These are phyloP conservation scores for Peterozyma xylosa DNA, from an alignment of 805 yeast species.

Conservation along the genomic window DNA sequence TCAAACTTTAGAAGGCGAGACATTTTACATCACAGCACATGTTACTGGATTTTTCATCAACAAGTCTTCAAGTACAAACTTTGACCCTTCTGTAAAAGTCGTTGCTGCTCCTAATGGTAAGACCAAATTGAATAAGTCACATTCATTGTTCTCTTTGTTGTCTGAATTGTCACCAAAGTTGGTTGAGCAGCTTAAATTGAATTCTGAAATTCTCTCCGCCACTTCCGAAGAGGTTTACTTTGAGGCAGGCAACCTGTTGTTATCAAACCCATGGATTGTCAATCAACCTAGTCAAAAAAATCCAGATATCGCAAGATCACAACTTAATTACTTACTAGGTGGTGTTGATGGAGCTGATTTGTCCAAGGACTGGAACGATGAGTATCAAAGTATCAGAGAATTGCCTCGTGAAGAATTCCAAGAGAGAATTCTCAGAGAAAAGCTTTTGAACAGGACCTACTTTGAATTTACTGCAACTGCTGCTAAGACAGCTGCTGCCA, in stretches of 20 bases:
- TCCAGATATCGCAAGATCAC: constrained; percentile 59
- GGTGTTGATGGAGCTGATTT: constrained; percentile 55
- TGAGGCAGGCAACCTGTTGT: constrained; percentile 52
- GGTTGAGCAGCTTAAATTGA: constrained; percentile 39
- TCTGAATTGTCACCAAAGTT: constrained; percentile 61
- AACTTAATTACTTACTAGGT: constrained; percentile 41
- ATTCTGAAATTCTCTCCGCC: constrained; percentile 35
- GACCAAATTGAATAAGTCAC: constrained; percentile 27
- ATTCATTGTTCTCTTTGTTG: constrained; percentile 55
- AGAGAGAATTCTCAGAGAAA: constrained; percentile 71
- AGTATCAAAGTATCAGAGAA: constrained; percentile 76
- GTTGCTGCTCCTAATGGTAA: constrained; percentile 16
- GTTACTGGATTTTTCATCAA: constrained; percentile 76
- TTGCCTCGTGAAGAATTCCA: constrained; percentile 50
- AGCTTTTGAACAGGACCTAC: constrained; percentile 59
- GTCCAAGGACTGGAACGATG: constrained; percentile 83
- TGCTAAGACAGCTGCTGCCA: constrained; percentile 69
- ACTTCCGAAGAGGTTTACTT: constrained; percentile 48
- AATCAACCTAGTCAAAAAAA: constrained; percentile 16
- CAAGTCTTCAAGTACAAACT: constrained; percentile 55
- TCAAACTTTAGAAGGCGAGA: constrained; percentile 77
- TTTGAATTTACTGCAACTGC: constrained; percentile 75
- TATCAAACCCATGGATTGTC: constrained; percentile 79
- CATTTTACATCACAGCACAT: constrained; percentile 70
- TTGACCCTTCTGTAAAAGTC: constrained; percentile 54